Evolutionary conservation across 495 filamentous ascomycete genomes (phyloP).

Genomic region (Aspergillus heteromorphus): DNA sequence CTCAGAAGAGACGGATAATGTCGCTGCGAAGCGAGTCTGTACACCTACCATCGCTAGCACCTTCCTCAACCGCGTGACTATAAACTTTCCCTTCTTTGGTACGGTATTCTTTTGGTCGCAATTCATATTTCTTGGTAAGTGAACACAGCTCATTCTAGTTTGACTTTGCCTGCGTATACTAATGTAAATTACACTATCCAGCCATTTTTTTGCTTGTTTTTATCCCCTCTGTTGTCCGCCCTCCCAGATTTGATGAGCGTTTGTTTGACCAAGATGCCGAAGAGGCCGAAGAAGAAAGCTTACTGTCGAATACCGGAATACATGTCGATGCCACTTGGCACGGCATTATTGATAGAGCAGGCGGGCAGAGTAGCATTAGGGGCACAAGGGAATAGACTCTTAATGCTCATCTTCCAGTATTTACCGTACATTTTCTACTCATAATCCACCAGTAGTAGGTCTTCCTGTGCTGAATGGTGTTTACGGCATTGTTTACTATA

Average conservation of each 20-base stretch:
- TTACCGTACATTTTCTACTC: neutral
- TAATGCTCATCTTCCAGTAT: neutral
- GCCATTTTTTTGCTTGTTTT: slow-evolving; percentile 74
- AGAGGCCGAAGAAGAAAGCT: slow-evolving; percentile 90
- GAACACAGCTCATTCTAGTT: neutral
- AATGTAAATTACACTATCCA: slow-evolving; percentile 10
- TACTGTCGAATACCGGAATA: slow-evolving; percentile 75
- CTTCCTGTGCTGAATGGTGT: neutral
- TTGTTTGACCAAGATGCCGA: slow-evolving; percentile 84
- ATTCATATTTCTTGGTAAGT: slow-evolving; percentile 74
- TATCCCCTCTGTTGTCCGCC: slow-evolving; percentile 67
- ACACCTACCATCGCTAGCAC: slow-evolving; percentile 86
- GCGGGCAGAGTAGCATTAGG: slow-evolving; percentile 10
- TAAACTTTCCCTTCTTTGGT: slow-evolving; percentile 97
- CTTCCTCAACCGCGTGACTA: slow-evolving; percentile 87
- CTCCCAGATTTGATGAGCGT: slow-evolving; percentile 67
- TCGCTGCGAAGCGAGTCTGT: slow-evolving; percentile 68
- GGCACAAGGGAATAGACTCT: neutral
- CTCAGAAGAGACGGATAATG: slow-evolving; percentile 60
- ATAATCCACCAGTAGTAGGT: neutral
- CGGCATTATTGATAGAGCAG: slow-evolving; percentile 63
- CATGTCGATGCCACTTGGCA: slow-evolving; percentile 82
- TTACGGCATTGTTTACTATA: neutral
- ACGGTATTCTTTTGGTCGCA: slow-evolving; percentile 91
- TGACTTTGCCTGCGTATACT: neutral